Evolutionary conservation across 2,329 filamentous ascomycete genomes (phyloP).

Genomic region (Hypocreales sp.): DNA sequence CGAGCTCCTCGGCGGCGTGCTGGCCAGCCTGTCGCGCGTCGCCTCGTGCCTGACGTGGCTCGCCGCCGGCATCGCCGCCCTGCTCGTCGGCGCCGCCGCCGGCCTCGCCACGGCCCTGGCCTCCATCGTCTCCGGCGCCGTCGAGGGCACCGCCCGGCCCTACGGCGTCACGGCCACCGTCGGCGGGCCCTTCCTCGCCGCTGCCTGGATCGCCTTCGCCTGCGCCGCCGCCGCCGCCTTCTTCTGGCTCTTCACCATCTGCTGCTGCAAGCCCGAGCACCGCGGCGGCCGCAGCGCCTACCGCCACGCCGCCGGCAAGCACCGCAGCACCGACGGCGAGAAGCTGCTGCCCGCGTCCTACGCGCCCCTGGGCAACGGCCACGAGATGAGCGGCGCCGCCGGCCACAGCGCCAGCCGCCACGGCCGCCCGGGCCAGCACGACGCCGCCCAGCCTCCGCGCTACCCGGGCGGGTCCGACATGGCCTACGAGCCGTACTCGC

Average conservation of each 20-base stretch:
- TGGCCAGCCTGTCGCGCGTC: constrained; percentile 69
- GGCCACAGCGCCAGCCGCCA: constrained; percentile 18
- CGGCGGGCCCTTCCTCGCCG: constrained; percentile 53
- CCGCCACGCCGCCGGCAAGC: constrained; percentile 17
- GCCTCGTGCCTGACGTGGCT: constrained; percentile 74
- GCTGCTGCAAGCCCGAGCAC: constrained; percentile 60
- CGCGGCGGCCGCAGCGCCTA: constrained; percentile 11
- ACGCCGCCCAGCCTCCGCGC: constrained; percentile 15
- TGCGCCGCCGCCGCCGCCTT: constrained; percentile 61
- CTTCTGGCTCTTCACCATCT: constrained; percentile 86
- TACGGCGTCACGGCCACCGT: constrained; percentile 57
- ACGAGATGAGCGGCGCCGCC: constrained; percentile 21
- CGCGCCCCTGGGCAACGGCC: constrained; percentile 17
- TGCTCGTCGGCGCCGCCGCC: constrained; percentile 44
- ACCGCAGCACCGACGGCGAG: constrained; percentile 26
- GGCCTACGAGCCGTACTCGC: constrained; percentile 50
- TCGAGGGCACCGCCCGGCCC: constrained; percentile 39
- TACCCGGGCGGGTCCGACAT: constrained; percentile 24
- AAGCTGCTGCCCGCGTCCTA: constrained; percentile 32
- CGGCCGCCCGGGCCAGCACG: constrained; percentile 2
- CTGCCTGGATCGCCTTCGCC: constrained; percentile 66
- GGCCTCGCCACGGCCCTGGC: constrained; percentile 62
- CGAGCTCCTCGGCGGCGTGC: constrained; percentile 64
- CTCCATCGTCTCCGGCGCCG: constrained; percentile 44
- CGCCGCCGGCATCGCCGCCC: constrained; percentile 46